Percentiles rank a stretch among this genome's conserved stretches.
Evolutionary conservation across 1,284 basidiomycete species (phyloP).

Genomic region (Peniophora sp.): DNA sequence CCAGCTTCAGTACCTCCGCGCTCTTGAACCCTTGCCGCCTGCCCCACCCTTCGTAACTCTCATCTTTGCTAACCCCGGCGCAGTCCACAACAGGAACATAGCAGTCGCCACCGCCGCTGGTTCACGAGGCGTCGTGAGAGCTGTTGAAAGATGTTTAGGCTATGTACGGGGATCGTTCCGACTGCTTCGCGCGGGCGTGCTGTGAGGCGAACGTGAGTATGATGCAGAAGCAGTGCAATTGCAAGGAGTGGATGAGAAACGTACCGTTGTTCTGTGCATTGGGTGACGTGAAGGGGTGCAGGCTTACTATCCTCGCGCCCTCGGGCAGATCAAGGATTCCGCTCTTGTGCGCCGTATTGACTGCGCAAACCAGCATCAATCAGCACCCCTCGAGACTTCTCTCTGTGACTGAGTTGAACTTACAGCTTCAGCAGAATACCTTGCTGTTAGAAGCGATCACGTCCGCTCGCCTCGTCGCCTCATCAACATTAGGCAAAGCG

Average conservation of each 20-base stretch:
- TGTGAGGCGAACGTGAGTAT: background rate
- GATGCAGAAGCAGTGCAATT: no score
- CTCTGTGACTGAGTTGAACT: conserved; percentile 19
- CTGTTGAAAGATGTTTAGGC: conserved; percentile 28
- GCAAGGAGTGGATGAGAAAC: conserved; percentile 32
- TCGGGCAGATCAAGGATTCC: conserved; percentile 76
- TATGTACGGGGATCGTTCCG: background rate
- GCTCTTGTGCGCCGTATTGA: conserved; percentile 60
- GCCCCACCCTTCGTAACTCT: no score
- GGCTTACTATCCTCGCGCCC: conserved; percentile 70
- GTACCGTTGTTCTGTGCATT: conserved; percentile 67
- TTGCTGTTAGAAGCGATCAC: conserved; percentile 77
- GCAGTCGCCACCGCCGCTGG: conserved; percentile 55
- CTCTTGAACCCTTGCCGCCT: no score
- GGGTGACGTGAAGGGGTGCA: conserved; percentile 60
- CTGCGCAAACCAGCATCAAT: no score
- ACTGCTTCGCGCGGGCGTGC: background rate
- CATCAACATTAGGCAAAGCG: conserved; percentile 46
- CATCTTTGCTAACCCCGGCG: conserved; percentile 13
- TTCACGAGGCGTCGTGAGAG: conserved; percentile 71
- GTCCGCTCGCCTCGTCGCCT: conserved; percentile 59
- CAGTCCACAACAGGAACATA: conserved; percentile 71
- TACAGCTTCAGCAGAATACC: conserved; percentile 62
- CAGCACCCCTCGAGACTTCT: no score
- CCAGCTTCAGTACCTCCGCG: no score